A percentile compares a stretch with the other conserved stretches of the same genome.
Conservation (phyloP, 495 filamentous ascomycete genomes). For the Umbilicaria muhlenbergii region DNA sequence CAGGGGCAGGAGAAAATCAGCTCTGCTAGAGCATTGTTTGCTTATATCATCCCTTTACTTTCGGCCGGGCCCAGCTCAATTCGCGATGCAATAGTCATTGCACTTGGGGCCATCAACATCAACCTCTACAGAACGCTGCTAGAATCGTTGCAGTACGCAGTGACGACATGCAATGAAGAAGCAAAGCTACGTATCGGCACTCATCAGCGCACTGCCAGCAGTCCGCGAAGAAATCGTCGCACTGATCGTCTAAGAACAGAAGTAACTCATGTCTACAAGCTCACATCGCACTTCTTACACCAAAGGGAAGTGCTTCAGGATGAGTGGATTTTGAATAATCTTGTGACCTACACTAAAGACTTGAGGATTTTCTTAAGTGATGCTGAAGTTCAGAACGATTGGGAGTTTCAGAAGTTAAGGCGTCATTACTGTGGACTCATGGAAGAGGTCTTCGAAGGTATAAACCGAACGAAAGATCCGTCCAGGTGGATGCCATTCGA, state of each 20-base stretch:
- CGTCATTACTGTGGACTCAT: slow-evolving; percentile 88
- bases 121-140: slow-evolving; percentile 89
- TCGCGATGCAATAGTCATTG: slow-evolving; percentile 78
- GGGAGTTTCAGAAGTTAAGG: slow-evolving; percentile 84
- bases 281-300: slow-evolving; percentile 82
- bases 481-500: slow-evolving; percentile 93
- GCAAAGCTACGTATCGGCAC: slow-evolving; percentile 64
- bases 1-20: slow-evolving; percentile 59
- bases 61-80: slow-evolving; percentile 60
- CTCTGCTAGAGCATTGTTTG: slow-evolving; percentile 76
- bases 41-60: slow-evolving; percentile 76
- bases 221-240: slow-evolving; percentile 52
- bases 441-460: slow-evolving; percentile 81
- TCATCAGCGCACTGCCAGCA: slow-evolving; percentile 61
- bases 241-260: slow-evolving; percentile 83
- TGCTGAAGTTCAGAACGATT: slow-evolving; percentile 85
- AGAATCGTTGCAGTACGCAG: slow-evolving; percentile 75
- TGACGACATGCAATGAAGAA: slow-evolving; percentile 68
- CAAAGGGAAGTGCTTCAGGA: slow-evolving; percentile 67
- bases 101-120: slow-evolving; percentile 85
- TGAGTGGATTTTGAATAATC: slow-evolving; percentile 83
- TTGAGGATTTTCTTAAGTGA: slow-evolving; percentile 88
- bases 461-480: slow-evolving; percentile 74
- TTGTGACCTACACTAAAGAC: slow-evolving; percentile 80
- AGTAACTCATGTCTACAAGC: slow-evolving; percentile 86